Percentiles rank a stretch among this genome's conserved stretches.
Conservation (phyloP, 2,329 filamentous ascomycete genomes). For the Nothophaeocryptopus gaeumannii region DNA sequence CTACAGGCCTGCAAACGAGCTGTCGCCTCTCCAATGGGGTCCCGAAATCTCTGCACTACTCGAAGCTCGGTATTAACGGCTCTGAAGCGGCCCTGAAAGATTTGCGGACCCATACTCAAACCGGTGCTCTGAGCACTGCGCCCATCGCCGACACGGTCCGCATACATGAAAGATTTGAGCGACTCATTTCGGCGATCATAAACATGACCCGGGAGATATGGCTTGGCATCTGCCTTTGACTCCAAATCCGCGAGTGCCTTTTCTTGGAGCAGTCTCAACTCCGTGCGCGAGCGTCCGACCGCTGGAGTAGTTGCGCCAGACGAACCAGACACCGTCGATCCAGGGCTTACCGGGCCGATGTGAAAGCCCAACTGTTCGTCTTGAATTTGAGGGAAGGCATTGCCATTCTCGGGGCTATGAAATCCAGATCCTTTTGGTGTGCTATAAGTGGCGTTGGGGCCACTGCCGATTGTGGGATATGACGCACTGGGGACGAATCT, state of each 20-base stretch:
- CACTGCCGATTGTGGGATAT: constrained; percentile 31
- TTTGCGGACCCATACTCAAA: constrained; percentile 30
- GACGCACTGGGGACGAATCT: constrained; percentile 33
- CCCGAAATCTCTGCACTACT: constrained; percentile 35
- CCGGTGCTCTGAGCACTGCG: constrained; percentile 5
- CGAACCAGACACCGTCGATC: constrained; percentile 29
- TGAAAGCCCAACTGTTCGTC: constrained; percentile 15
- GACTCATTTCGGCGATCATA: constrained; percentile 36
- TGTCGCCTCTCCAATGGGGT: constrained; percentile 33
- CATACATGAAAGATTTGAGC: constrained; percentile 32
- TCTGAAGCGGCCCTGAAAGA: constrained; percentile 36
- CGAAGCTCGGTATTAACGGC: constrained; percentile 34
- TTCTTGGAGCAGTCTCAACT: constrained; percentile 32
- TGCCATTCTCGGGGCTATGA: constrained; percentile 30
- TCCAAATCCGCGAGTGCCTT: constrained; percentile 35
- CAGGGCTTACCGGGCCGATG: constrained; percentile 29
- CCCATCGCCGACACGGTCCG: constrained; percentile 11
- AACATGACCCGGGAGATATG: constrained; percentile 31
- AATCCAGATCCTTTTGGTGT: constrained; percentile 31
- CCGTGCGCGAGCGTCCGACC: constrained; percentile 32
- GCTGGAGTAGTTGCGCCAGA: constrained; percentile 33
- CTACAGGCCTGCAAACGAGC: constrained; percentile 26
- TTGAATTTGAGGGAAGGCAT: constrained; percentile 15
- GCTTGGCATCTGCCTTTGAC: constrained; percentile 26
- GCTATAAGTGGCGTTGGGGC: constrained; percentile 28